Evolutionary conservation across 495 filamentous ascomycete species (phyloP).

Genomic region (Neurospora africana): DNA sequence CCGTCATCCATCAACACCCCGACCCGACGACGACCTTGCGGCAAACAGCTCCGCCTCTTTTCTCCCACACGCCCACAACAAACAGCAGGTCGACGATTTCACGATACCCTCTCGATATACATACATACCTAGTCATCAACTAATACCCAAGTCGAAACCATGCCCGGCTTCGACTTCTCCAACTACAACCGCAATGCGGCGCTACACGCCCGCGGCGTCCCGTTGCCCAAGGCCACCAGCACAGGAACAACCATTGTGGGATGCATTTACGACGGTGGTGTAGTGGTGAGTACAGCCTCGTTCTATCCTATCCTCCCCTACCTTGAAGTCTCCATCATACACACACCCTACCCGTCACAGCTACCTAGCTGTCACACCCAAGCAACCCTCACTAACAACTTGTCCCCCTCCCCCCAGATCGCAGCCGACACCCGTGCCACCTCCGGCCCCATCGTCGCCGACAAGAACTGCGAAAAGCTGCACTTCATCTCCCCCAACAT

Average conservation of each 20-base stretch:
- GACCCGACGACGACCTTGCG: background rate
- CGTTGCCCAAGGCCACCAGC: conserved; percentile 93
- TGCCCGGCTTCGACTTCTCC: conserved; percentile 99
- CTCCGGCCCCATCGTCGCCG: conserved; percentile 93
- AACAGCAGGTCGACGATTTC: background rate
- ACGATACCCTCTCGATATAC: background rate
- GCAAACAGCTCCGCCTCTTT: background rate
- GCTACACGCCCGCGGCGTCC: conserved; percentile 84
- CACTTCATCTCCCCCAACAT: conserved; percentile 98
- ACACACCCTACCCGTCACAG: background rate
- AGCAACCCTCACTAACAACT: background rate
- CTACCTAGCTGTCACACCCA: background rate
- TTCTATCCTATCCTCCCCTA: background rate
- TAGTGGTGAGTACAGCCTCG: conserved; percentile 55
- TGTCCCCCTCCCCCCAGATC: conserved; percentile 48
- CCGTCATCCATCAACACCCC: background rate
- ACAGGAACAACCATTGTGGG: conserved; percentile 99
- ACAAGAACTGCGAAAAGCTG: conserved; percentile 99
- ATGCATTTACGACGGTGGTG: conserved; percentile 91
- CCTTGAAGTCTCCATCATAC: background rate
- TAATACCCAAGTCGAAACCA: conserved; percentile 19
- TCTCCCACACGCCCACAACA: background rate
- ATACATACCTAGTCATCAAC: background rate
- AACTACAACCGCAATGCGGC: conserved; percentile 98
- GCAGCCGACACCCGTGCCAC: conserved; percentile 97